These are phyloP conservation scores for Purshia tridentata DNA, from an alignment of 306 rosid genomes.

Conservation along the genomic window DNA sequence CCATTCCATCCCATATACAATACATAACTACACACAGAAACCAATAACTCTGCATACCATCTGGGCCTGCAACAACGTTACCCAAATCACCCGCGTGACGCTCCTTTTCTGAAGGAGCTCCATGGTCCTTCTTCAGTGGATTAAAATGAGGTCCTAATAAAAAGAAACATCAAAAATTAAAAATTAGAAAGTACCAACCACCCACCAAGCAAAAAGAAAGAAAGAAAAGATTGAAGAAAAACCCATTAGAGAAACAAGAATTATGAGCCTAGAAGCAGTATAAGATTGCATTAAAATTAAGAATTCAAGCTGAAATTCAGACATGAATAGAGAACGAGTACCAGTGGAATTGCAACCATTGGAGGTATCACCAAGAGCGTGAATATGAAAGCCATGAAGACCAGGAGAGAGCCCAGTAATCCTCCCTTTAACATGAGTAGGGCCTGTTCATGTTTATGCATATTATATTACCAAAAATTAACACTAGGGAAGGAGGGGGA, in stretches of 20 bases:
- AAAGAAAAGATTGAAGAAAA: slow-evolving; percentile 1
- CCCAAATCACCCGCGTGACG: slow-evolving; percentile 92
- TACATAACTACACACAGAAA: slow-evolving; percentile 3
- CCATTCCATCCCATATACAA: slow-evolving; percentile 11
- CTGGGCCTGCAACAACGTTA: slow-evolving; percentile 60
- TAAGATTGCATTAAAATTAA: neutral
- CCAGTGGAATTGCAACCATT: slow-evolving; percentile 97
- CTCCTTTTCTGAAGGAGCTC: slow-evolving; percentile 59
- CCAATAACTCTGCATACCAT: slow-evolving; percentile 43
- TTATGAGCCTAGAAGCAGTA: neutral
- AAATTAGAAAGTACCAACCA: neutral
- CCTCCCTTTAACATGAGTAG: slow-evolving; percentile 57
- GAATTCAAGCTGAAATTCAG: neutral
- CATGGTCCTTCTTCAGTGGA: slow-evolving; percentile 65
- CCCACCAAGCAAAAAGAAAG: neutral
- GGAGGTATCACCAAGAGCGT: slow-evolving; percentile 90
- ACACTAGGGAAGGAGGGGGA: too few species aligned
- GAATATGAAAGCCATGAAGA: slow-evolving; percentile 86
- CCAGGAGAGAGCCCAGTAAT: slow-evolving; percentile 67
- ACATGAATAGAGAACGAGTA: slow-evolving; percentile 24
- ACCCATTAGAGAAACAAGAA: neutral
- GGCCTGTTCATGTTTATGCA: slow-evolving; percentile 23
- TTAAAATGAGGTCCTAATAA: slow-evolving; percentile 69
- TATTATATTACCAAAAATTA: neutral
- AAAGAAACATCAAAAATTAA: neutral